Evolutionary conservation across 352 stramenopile species (phyloP), one percentile per base, ranked within the genome.

Genomic region (Porosira glacialis): DNA sequence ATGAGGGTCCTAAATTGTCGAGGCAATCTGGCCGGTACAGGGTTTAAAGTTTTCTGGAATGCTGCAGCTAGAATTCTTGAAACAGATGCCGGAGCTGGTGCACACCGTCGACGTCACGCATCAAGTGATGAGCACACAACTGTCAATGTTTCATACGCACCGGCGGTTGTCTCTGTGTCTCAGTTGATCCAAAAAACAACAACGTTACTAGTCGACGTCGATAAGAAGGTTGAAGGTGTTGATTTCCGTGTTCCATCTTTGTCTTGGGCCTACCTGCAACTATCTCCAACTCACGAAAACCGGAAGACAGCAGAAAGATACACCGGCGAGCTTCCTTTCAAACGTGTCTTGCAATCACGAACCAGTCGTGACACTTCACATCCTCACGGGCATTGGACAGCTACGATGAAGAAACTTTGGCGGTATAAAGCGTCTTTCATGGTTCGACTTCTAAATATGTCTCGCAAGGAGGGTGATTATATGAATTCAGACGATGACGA

Each of bases 241-340:
- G 3, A 61, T 19, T 61, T 41, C 30, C 21, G 31, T 5, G 26
- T 52, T 33, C 53, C 53, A 50, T 61, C n/a, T 22, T 26, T 21
- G 31, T 30, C 26, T 10, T 61, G 35, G 31, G 5, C 51, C 8
- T 11, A 52, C 15, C 8, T 13, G 13, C 31, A 24, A 51, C 19
- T 52, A 8, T 61, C 53, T 53, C 31, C 53, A 15, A 61, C 15
- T 31, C 21, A 63, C 53, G 36, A 63, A 27, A 28, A 44, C 38
- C 22, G 6, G 13, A 41, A 51, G 21, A 48, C 38, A 28, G 26
- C 36, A 24, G 15, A 30, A 21, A 3, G 48, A 13, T 41, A 63
- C 38, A 55, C 21, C 24, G 17, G 55, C 24, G 41, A 24, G 3
- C 55, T 63, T 11, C 55, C 55, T 22, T 63, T 55, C 11, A 44